These are phyloP conservation scores for Kwoniella shandongensis DNA, from an alignment of 768 basidiomycete genomes.

Conservation along the genomic window DNA sequence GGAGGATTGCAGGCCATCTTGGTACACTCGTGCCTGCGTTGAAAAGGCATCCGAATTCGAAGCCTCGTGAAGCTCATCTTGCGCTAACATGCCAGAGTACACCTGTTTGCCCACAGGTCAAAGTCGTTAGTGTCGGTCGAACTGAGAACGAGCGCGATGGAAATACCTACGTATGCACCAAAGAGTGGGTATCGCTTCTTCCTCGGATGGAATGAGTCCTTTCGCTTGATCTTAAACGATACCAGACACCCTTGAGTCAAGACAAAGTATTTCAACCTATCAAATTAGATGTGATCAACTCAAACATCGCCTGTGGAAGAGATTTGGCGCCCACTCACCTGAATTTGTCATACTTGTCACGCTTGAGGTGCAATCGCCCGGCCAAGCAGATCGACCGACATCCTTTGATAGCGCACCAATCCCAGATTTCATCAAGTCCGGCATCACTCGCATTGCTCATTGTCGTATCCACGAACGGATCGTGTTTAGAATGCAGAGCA, in stretches of 20 bases:
- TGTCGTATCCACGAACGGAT: conserved; percentile 30
- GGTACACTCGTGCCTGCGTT: conserved; percentile 67
- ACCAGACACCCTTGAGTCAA: conserved; percentile 74
- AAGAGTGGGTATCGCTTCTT: conserved; percentile 52
- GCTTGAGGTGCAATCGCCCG: conserved; percentile 71
- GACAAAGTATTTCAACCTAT: conserved; percentile 69
- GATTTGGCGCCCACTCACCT: conserved; percentile 60
- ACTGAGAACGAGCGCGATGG: too few species aligned
- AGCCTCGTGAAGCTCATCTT: conserved; percentile 39
- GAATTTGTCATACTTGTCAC: conserved; percentile 72
- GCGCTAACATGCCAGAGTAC: conserved; percentile 78
- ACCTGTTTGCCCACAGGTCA: conserved; percentile 72
- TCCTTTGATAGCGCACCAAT: conserved; percentile 80
- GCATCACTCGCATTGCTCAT: conserved; percentile 27
- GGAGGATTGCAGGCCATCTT: conserved; percentile 81
- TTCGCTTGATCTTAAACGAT: conserved; percentile 66
- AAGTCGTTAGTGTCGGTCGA: too few species aligned
- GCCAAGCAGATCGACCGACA: conserved; percentile 74
- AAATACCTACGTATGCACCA: conserved; percentile 50
- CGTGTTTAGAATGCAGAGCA: conserved; percentile 14
- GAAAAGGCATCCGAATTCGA: conserved; percentile 34
- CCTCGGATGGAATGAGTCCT: conserved; percentile 62
- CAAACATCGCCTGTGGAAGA: neutral
- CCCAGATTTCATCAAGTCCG: conserved; percentile 68
- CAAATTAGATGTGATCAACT: neutral